These are phyloP conservation scores for Triticum dicoccoides DNA, from an alignment of 176 grass and related monocot species.

Conservation along the genomic window DNA sequence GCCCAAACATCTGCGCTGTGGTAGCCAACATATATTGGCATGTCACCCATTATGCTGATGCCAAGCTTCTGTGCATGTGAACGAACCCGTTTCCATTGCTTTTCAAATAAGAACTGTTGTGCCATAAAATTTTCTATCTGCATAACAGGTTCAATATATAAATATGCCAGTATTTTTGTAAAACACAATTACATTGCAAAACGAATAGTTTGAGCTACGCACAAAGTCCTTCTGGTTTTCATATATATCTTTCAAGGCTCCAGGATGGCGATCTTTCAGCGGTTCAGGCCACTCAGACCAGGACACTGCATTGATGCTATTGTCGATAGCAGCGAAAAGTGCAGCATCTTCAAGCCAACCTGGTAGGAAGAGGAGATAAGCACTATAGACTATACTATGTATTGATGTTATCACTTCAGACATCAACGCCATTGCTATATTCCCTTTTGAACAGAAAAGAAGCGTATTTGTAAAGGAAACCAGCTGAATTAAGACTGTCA, in stretches of 20 bases:
- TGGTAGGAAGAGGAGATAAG: conserved; percentile 35
- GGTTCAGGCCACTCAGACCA: conserved; percentile 95
- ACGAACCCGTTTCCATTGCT: conserved; percentile 80
- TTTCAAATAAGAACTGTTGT: conserved; percentile 96
- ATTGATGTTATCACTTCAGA: neutral
- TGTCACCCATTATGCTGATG: conserved; percentile 94
- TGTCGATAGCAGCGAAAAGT: conserved; percentile 96
- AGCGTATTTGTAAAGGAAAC: neutral
- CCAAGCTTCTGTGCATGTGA: conserved; percentile 70
- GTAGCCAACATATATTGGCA: conserved; percentile 99
- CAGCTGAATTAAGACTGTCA: neutral
- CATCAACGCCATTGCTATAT: neutral
- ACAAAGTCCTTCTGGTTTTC: conserved; percentile 78
- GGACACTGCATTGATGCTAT: conserved; percentile 50
- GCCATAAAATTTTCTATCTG: conserved; percentile 93
- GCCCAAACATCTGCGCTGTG: conserved; percentile 99
- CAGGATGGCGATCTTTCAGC: conserved; percentile 91
- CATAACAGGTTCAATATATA: neutral
- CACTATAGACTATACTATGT: neutral
- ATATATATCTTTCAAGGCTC: conserved; percentile 78
- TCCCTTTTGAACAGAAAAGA: neutral
- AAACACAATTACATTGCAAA: conserved; percentile 8
- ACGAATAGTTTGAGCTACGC: conserved; percentile 32
- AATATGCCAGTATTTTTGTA: neutral
- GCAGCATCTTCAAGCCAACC: conserved; percentile 99